These are phyloP conservation scores for Pseudocercospora macadamiae DNA, from an alignment of 2,329 filamentous ascomycete species.

Conservation along the genomic window DNA sequence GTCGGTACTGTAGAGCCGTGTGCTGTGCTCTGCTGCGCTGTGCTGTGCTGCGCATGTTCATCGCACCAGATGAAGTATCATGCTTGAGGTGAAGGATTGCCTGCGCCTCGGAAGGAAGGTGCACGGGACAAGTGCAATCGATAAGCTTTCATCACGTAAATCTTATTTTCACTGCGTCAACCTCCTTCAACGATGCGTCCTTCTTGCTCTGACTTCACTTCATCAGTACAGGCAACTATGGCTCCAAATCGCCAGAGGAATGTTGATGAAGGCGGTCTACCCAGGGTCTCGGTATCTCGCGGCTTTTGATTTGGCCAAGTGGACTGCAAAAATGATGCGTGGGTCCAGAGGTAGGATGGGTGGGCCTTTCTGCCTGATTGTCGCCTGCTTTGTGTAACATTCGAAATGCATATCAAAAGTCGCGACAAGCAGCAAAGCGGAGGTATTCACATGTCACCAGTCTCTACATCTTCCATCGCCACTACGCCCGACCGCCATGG, in stretches of 20 bases:
- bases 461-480: neutral
- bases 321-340: too few relatives aligned
- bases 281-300: too few relatives aligned
- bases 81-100: neutral
- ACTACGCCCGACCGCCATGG: constrained; percentile 25
- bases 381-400: neutral
- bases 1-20: neutral
- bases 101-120: neutral
- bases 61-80: neutral
- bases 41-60: neutral
- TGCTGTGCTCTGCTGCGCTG: too few relatives aligned
- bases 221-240: too few relatives aligned
- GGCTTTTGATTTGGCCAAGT: too few relatives aligned
- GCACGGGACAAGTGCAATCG: neutral
- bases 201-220: neutral
- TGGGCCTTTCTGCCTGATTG: neutral
- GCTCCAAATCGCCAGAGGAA: too few relatives aligned
- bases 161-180: neutral
- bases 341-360: neutral
- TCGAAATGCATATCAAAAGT: too few relatives aligned
- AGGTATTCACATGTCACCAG: too few relatives aligned
- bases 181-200: neutral
- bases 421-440: too few relatives aligned
- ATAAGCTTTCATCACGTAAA: neutral
- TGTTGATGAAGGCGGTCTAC: too few relatives aligned